Conservation (phyloP, 352 stramenopile species). For the Phytophthora pseudosyringae region DNA sequence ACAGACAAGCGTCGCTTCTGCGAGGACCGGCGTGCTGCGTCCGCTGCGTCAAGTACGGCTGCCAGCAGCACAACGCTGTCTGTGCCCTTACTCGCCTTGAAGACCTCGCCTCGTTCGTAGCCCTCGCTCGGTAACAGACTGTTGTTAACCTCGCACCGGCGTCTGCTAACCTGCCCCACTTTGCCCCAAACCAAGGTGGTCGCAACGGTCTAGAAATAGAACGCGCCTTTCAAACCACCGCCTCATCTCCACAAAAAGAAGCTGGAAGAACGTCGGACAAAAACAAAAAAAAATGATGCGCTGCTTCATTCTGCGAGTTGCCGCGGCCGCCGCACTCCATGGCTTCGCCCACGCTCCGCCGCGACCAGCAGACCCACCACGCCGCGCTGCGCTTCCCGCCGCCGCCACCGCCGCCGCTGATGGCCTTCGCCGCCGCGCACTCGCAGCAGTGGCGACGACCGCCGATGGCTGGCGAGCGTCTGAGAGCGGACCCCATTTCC, state of each 20-base stretch:
- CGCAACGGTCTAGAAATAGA: slow-evolving; percentile 2
- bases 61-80: too few relatives aligned
- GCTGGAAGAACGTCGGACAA: neutral
- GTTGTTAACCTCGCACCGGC: too few relatives aligned
- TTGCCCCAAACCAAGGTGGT: neutral
- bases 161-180: too few relatives aligned
- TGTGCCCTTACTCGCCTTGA: too few relatives aligned
- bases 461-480: neutral
- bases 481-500: neutral
- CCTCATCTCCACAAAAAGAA: neutral
- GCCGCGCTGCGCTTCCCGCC: neutral
- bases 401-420: neutral
- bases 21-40: too few relatives aligned
- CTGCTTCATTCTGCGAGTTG: slow-evolving; percentile 19
- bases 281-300: neutral
- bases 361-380: neutral
- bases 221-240: neutral
- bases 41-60: too few relatives aligned
- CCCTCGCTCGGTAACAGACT: too few relatives aligned
- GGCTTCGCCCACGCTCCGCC: slow-evolving; percentile 11
- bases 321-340: slow-evolving; percentile 1
- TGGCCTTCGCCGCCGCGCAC: neutral
- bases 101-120: too few relatives aligned
- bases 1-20: too few relatives aligned
- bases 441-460: slow-evolving; percentile 3